These are phyloP conservation scores for Geoglossum cookeanum DNA, from an alignment of 2,329 filamentous ascomycete species.

Conservation along the genomic window DNA sequence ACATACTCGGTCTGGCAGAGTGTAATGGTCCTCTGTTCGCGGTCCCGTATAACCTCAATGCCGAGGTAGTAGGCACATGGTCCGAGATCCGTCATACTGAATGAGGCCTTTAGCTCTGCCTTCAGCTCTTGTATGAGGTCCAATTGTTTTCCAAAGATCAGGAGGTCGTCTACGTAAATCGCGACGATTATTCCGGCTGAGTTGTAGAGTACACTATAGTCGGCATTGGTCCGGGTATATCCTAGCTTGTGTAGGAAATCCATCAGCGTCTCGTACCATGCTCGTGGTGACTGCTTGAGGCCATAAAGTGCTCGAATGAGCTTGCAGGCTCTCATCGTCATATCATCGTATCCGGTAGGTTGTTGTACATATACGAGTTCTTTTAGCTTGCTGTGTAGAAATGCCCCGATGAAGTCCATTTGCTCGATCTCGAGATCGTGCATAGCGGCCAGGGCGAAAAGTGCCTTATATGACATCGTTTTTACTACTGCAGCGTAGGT, in stretches of 20 bases:
- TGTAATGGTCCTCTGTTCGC: conserved; percentile 1
- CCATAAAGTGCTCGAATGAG: conserved; percentile 16
- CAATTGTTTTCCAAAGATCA: conserved; percentile 9
- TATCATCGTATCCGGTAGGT: conserved; percentile 9
- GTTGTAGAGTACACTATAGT: conserved; percentile 2
- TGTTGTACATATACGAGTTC: conserved; percentile 14
- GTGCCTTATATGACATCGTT: neutral
- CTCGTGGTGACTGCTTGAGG: conserved; percentile 15
- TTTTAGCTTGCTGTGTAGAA: conserved; percentile 15
- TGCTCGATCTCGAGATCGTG: neutral
- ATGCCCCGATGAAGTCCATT: conserved; percentile 6
- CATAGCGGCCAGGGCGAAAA: neutral
- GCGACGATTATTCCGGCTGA: conserved; percentile 7
- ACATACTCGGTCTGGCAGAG: conserved; percentile 12
- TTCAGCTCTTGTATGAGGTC: conserved; percentile 12
- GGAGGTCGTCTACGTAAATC: conserved; percentile 16
- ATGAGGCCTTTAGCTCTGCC: conserved; percentile 6
- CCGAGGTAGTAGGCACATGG: conserved; percentile 12
- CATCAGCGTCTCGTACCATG: conserved; percentile 13
- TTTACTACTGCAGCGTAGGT: neutral
- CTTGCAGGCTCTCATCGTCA: conserved; percentile 8
- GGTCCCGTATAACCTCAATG: conserved; percentile 11
- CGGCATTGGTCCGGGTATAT: conserved; percentile 7
- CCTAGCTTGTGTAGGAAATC: conserved; percentile 9
- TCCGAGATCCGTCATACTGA: conserved; percentile 15